These are phyloP conservation scores for Cucumis variabilis DNA, from an alignment of 331 rosid genomes.

Conservation along the genomic window DNA sequence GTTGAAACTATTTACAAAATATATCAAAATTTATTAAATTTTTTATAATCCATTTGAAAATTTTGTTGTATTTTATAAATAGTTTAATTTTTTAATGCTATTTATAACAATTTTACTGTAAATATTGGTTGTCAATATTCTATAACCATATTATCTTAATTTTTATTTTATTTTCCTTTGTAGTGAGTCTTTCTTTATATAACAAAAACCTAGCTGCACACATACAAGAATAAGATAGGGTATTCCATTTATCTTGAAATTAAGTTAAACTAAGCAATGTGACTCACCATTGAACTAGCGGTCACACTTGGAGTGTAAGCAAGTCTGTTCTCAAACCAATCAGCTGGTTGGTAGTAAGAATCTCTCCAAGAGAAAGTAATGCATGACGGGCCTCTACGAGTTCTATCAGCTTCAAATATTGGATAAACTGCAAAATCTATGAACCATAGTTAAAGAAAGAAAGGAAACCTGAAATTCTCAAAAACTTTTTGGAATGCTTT, in stretches of 20 bases:
- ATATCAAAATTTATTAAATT: too few species aligned
- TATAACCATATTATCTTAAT: not conserved
- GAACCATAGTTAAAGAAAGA: constrained; percentile 22
- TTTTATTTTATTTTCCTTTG: not conserved
- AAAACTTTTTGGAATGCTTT: constrained; percentile 83
- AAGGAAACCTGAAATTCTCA: constrained; percentile 53
- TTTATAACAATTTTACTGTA: not conserved
- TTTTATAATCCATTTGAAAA: too few species aligned
- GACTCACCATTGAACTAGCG: constrained; percentile 90
- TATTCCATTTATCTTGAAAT: not conserved
- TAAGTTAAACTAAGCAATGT: not conserved
- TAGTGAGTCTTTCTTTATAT: not conserved
- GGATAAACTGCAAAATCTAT: constrained; percentile 36
- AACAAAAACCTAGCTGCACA: not conserved
- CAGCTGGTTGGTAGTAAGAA: constrained; percentile 88
- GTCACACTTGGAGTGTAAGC: constrained; percentile 92
- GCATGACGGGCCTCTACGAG: constrained; percentile 90
- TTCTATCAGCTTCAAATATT: constrained; percentile 24
- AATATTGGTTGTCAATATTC: not conserved
- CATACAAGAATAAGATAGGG: not conserved
- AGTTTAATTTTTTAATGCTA: too few species aligned
- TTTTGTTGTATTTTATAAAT: too few species aligned
- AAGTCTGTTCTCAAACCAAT: constrained; percentile 97
- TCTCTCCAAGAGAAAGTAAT: constrained; percentile 93
- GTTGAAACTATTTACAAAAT: too few species aligned